A percentile compares a stretch with the other conserved stretches of the same genome.
Conservation (phyloP, 257 asterid species). For the Nicotiana noctiflora region DNA sequence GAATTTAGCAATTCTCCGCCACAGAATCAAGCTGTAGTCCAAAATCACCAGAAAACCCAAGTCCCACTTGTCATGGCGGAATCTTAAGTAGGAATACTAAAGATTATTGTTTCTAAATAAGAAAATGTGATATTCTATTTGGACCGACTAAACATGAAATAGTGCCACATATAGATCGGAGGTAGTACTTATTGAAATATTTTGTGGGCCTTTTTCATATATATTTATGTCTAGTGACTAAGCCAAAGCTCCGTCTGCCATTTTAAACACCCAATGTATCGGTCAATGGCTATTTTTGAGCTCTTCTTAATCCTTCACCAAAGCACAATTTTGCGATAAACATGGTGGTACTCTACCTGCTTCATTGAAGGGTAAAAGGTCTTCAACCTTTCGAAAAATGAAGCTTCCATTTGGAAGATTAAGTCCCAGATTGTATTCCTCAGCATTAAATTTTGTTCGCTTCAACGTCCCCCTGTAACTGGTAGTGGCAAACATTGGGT, state of each 20-base stretch:
- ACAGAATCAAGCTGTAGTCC: background rate
- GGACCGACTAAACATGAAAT: too few species aligned
- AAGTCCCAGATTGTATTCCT: slow-evolving; percentile 36
- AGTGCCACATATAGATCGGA: too few species aligned
- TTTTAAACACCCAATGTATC: background rate
- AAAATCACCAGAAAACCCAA: background rate
- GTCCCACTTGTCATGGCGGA: background rate
- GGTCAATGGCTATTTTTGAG: slow-evolving; percentile 3
- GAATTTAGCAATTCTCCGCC: too few species aligned
- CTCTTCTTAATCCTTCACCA: slow-evolving; percentile 8
- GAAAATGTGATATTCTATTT: too few species aligned
- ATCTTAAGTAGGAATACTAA: too few species aligned
- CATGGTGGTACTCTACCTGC: background rate
- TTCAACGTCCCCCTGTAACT: slow-evolving; percentile 42
- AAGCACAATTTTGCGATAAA: slow-evolving; percentile 1
- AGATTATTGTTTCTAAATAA: too few species aligned
- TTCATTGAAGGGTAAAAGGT: slow-evolving; percentile 32
- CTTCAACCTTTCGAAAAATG: slow-evolving; percentile 44
- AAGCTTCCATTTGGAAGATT: slow-evolving; percentile 50
- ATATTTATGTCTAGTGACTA: background rate
- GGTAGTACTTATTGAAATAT: too few species aligned
- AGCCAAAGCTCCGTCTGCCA: background rate
- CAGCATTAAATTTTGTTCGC: slow-evolving; percentile 31
- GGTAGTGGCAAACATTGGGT: slow-evolving; percentile 45
- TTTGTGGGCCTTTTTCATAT: too few species aligned